Base-by-base conservation (phyloP, 805 yeast genomes). In the Candida boidinii region DNA sequence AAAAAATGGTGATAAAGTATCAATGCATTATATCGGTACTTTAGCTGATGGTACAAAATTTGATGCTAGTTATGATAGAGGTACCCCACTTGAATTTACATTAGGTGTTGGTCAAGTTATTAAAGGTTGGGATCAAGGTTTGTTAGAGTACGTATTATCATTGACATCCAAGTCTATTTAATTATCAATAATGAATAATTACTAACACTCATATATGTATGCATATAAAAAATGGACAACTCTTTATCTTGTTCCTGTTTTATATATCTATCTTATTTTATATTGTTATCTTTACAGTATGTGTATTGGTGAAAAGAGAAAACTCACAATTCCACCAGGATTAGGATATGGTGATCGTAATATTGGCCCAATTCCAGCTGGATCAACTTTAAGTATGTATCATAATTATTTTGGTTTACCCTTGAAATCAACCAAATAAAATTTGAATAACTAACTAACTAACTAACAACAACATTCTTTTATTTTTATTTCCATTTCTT, bases 221-320 rank as follows among this genome's bases (percentile, higher is more conserved):
- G 15, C 14, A 6, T 7, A 11, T 14, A 7, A 13, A 13, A 13
- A 7, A 12, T 26, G 7, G 19, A 7, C 9, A 13, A 26, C 16
- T 13, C 13, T 10, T 21, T 27, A 15, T 10, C 9, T 24, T 24
- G 10, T 8, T 15, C 26, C 10, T 13, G 6, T 24, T 15, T 13
- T 24, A 8, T 24, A 17, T 13, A 17, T 24, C 9, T 17, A 15
- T 20, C 21, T 17, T 21, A 7, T n/a, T n/a, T n/a, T n/a, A n/a
- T n/a, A n/a, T n/a, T n/a, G 12, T 22, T 10, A 22, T n/a, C 13
- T 18, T 12, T n/a, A 25, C n/a, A 40, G 48, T 22, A 83, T 83
- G 94, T 87, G 96, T 58, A 64, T 84, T 54, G 95, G 95, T 29
- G 96, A 87, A 56, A 67, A 78, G 61, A 72, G 96, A 52, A 78